A percentile compares a stretch with the other conserved stretches of the same genome.
Conservation (phyloP, 345 rosid species). For the Pseudoturritis turrita region DNA sequence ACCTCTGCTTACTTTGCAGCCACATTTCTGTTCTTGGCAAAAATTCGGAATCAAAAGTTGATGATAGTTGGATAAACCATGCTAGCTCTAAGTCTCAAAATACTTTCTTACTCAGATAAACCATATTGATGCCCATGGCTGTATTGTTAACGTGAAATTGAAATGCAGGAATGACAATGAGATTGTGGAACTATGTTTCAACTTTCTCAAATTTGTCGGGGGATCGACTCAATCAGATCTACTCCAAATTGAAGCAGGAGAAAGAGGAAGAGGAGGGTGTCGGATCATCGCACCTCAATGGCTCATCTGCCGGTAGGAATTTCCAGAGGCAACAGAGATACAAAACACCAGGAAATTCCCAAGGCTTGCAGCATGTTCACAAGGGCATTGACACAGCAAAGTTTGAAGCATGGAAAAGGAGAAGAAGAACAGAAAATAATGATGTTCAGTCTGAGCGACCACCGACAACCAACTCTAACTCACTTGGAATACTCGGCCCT, state of each 20-base stretch:
- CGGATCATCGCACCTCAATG: conserved; percentile 68
- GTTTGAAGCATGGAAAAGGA: conserved; percentile 89
- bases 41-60: background rate
- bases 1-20: background rate
- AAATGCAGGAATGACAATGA: conserved; percentile 73
- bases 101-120: background rate
- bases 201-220: conserved; percentile 92
- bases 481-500: conserved; percentile 94
- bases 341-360: conserved; percentile 41
- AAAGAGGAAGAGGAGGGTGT: conserved; percentile 67
- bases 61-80: background rate
- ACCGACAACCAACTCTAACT: conserved; percentile 56
- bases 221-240: conserved; percentile 80
- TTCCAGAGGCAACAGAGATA: conserved; percentile 50
- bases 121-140: background rate
- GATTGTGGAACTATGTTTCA: conserved; percentile 96
- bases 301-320: conserved; percentile 42
- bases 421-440: conserved; percentile 62
- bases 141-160: background rate
- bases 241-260: conserved; percentile 84
- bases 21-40: background rate
- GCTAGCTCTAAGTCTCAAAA: background rate
- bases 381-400: conserved; percentile 67
- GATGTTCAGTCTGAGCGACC: conserved; percentile 30
- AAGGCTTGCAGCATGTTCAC: conserved; percentile 45